Conservation (phyloP, 805 yeast species). For the Pichia nanzhaoensis region DNA sequence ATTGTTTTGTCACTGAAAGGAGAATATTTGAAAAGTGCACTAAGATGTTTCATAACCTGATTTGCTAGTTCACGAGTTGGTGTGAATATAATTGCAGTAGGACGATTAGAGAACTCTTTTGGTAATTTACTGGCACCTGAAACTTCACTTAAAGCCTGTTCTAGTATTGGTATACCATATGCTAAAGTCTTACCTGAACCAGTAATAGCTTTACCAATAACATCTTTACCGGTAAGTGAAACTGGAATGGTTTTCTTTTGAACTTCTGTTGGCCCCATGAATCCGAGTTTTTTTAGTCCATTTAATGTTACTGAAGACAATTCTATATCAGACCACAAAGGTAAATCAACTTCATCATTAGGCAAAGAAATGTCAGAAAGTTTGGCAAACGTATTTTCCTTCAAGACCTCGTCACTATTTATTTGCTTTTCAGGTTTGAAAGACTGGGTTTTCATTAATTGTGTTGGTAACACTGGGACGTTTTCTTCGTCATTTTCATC, state of each 20-base stretch:
- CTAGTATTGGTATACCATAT: constrained; percentile 87
- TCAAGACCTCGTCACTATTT: constrained; percentile 11
- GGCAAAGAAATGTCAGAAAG: constrained; percentile 13
- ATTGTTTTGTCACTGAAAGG: constrained; percentile 45
- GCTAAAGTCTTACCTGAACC: constrained; percentile 98
- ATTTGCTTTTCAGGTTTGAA: constrained; percentile 9
- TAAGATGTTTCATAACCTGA: constrained; percentile 81
- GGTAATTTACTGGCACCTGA: constrained; percentile 1
- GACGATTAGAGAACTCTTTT: constrained; percentile 29
- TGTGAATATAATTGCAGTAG: constrained; percentile 76
- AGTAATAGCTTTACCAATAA: constrained; percentile 94
- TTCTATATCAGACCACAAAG: constrained; percentile 50
- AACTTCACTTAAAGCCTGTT: constrained; percentile 39
- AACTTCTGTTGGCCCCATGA: constrained; percentile 73
- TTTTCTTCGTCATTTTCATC: constrained; percentile 15
- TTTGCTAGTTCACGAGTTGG: constrained; percentile 97
- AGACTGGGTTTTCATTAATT: constrained; percentile 4
- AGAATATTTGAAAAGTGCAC: constrained; percentile 43
- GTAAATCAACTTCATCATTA: constrained; percentile 39
- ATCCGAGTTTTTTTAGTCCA: constrained; percentile 55
- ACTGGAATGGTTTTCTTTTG: constrained; percentile 71
- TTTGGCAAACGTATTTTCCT: constrained; percentile 15
- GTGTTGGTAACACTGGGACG: constrained; percentile 11
- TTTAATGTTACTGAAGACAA: constrained; percentile 52
- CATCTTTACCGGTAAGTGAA: constrained; percentile 67